phyloP scores from a whole-genome alignment of 2,329 filamentous ascomycete genomes.

The Incumbomyces delicatus region DNA sequence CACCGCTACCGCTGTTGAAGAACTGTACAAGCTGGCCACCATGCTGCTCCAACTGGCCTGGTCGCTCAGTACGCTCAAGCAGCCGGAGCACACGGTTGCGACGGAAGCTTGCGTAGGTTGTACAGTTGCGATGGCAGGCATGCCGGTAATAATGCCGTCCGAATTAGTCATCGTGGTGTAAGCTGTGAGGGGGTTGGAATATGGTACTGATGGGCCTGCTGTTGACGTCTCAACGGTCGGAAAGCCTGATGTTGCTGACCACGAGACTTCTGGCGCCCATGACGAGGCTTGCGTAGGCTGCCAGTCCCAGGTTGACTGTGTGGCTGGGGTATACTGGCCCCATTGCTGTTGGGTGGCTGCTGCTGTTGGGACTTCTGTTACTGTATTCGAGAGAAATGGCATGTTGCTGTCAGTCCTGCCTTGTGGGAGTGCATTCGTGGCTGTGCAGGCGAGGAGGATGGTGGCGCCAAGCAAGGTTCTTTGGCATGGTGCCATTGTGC shows the following conservation, averaged over 20 bases:
- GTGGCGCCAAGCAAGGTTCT: slow-evolving; percentile 4
- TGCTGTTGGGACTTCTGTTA: neutral
- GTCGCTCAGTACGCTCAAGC: slow-evolving; percentile 28
- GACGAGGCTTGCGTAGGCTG: neutral
- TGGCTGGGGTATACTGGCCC: neutral
- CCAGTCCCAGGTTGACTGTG: neutral
- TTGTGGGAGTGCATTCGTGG: neutral
- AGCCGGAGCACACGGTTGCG: slow-evolving; percentile 26
- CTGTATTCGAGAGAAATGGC: neutral
- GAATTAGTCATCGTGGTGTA: slow-evolving; percentile 42
- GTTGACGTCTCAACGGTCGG: neutral
- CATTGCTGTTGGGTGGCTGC: too few species aligned
- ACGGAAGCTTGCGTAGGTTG: slow-evolving; percentile 27
- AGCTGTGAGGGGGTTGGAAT: slow-evolving; percentile 35
- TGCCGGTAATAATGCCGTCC: slow-evolving; percentile 40
- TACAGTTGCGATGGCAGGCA: slow-evolving; percentile 29
- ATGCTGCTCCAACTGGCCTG: slow-evolving; percentile 23
- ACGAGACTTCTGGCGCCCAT: neutral
- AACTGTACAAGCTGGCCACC: slow-evolving; percentile 21
- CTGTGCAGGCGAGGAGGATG: slow-evolving; percentile 1
- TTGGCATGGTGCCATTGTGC: slow-evolving; percentile 3
- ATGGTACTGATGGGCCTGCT: slow-evolving; percentile 13
- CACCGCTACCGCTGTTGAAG: slow-evolving; percentile 21
- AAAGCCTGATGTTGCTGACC: neutral
- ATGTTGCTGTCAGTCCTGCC: neutral